Conservation (phyloP, 2,329 filamentous ascomycete genomes). For the Aspergillus oerlinghausenensis region DNA sequence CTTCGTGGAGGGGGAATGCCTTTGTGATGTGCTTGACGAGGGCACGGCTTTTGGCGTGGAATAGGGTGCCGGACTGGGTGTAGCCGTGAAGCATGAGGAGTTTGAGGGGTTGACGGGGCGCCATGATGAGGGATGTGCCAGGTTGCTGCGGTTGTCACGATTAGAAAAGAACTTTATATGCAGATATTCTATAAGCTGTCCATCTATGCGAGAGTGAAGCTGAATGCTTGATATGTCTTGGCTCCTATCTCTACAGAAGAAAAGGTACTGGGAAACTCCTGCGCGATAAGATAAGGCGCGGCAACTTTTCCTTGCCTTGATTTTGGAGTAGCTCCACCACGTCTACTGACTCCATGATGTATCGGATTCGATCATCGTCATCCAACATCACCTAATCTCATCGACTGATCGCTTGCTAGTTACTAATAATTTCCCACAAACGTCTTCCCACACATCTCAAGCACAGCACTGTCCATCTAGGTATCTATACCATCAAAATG, state of each 20-base stretch:
- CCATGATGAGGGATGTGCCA: not conserved
- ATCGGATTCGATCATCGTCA: not conserved
- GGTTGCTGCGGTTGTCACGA: not conserved
- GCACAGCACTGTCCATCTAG: not conserved
- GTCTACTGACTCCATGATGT: not conserved
- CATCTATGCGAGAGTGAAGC: not conserved
- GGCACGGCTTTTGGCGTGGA: slow-evolving; percentile 83
- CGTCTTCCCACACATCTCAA: not conserved
- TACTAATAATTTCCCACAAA: not conserved
- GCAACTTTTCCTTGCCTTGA: not conserved
- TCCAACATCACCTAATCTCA: not conserved
- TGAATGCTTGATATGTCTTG: not conserved
- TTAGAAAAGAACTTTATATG: not conserved
- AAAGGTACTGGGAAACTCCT: not conserved
- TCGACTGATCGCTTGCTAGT: not conserved
- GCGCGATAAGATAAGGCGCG: not conserved
- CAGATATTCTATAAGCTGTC: not conserved
- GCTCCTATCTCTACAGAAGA: not conserved
- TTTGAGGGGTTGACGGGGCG: slow-evolving; percentile 43
- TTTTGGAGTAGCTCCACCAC: not conserved
- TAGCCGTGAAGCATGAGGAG: slow-evolving; percentile 81
- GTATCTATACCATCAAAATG: slow-evolving; percentile 8
- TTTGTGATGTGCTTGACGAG: slow-evolving; percentile 77
- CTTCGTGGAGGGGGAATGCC: slow-evolving; percentile 58
- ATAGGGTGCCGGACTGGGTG: slow-evolving; percentile 82